These are phyloP conservation scores for Saccharomyces hybrid DNA, from an alignment of 1,139 yeast species.

Conservation along the genomic window DNA sequence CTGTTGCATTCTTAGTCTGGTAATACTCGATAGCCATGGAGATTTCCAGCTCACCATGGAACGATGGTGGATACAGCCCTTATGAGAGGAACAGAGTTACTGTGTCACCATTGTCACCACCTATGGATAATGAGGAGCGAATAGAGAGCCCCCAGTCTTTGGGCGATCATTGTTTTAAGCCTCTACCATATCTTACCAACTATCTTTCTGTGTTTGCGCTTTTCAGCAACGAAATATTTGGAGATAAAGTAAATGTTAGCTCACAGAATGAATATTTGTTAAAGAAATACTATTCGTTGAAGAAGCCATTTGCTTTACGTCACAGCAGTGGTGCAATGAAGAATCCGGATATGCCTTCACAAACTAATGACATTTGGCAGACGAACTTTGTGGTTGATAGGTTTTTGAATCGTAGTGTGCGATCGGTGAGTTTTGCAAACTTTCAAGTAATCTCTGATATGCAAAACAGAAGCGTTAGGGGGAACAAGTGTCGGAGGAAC, in stretches of 20 bases:
- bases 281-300: conserved; percentile 4
- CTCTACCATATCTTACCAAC: background rate
- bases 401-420: background rate
- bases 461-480: background rate
- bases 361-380: background rate
- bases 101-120: background rate
- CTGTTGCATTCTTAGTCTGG: background rate
- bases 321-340: background rate
- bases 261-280: conserved; percentile 4
- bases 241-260: background rate
- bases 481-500: background rate
- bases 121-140: background rate
- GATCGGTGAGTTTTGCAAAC: background rate
- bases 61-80: background rate
- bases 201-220: background rate
- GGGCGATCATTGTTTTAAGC: background rate
- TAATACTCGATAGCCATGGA: background rate
- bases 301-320: background rate
- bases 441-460: background rate
- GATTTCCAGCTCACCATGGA: background rate
- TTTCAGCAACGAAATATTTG: background rate
- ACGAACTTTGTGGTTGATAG: background rate
- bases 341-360: background rate
- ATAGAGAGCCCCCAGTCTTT: background rate
- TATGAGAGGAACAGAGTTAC: background rate